Evolutionary conservation across 768 basidiomycete species (phyloP).

Genomic region (Trametes cingulata): DNA sequence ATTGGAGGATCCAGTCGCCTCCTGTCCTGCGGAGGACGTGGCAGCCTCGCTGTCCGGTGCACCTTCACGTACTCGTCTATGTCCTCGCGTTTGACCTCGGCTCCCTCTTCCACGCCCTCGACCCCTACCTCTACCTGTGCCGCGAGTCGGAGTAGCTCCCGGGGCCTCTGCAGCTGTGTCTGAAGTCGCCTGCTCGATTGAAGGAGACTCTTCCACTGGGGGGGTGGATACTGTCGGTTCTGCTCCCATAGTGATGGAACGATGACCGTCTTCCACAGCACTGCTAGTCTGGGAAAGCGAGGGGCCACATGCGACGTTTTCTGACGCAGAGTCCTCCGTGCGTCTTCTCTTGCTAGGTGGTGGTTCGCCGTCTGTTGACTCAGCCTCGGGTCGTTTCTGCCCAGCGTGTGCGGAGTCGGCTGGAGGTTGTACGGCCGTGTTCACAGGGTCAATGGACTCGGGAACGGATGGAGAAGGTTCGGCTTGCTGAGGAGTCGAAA

Average conservation of each 20-base stretch:
- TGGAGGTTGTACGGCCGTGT: neutral
- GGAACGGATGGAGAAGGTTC: neutral
- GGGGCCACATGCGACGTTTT: neutral
- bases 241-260: neutral
- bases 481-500: neutral
- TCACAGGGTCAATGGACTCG: neutral
- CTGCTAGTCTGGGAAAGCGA: too few species aligned
- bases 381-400: neutral
- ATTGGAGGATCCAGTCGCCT: neutral
- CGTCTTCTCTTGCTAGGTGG: constrained; percentile 4
- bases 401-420: neutral
- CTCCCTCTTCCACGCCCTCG: neutral
- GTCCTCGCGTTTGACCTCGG: neutral
- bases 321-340: neutral
- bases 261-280: neutral
- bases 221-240: neutral
- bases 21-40: neutral
- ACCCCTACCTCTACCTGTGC: neutral
- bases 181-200: neutral
- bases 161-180: neutral
- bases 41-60: neutral
- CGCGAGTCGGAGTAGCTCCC: neutral
- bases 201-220: neutral
- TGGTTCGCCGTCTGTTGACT: neutral
- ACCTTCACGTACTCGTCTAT: neutral